phyloP scores from a whole-genome alignment of 768 basidiomycete species.

The Mycena alexandri region DNA sequence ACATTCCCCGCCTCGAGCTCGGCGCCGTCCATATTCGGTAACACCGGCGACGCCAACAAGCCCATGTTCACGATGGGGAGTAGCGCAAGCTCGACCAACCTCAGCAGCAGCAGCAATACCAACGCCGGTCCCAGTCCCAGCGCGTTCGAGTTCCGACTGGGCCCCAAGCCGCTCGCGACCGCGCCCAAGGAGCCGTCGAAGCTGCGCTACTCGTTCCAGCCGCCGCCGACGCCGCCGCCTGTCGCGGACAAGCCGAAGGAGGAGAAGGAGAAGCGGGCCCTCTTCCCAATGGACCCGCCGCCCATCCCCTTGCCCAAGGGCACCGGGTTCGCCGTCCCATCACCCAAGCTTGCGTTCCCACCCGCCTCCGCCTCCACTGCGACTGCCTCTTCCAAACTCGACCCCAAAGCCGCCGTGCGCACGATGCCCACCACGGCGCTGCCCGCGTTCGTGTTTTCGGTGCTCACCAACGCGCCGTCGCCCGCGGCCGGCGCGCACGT shows the following conservation, averaged over 20 bases:
- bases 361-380: not conserved
- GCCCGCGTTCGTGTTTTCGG: slow-evolving; percentile 53
- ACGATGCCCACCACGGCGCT: slow-evolving; percentile 46
- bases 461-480: slow-evolving; percentile 42
- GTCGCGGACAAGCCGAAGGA: slow-evolving; percentile 27
- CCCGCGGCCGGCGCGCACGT: slow-evolving; percentile 38
- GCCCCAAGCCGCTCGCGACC: slow-evolving; percentile 47
- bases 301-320: slow-evolving; percentile 31
- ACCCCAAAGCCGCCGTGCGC: slow-evolving; percentile 49
- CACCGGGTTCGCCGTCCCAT: slow-evolving; percentile 9
- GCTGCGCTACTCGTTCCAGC: slow-evolving; percentile 64
- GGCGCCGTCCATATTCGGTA: slow-evolving; percentile 13
- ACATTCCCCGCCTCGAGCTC: slow-evolving; percentile 18
- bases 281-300: slow-evolving; percentile 35
- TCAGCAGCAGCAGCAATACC: slow-evolving; percentile 1
- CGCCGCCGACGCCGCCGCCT: slow-evolving; percentile 45
- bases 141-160: slow-evolving; percentile 35
- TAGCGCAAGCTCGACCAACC: slow-evolving; percentile 28
- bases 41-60: not conserved
- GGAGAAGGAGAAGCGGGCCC: slow-evolving; percentile 12
- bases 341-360: slow-evolving; percentile 2
- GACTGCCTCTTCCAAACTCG: slow-evolving; percentile 7
- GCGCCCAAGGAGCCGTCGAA: slow-evolving; percentile 85
- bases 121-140: not conserved
- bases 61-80: slow-evolving; percentile 6